phyloP scores from a whole-genome alignment of 1,284 basidiomycete genomes.

The Sanghuangporus weigelae region DNA sequence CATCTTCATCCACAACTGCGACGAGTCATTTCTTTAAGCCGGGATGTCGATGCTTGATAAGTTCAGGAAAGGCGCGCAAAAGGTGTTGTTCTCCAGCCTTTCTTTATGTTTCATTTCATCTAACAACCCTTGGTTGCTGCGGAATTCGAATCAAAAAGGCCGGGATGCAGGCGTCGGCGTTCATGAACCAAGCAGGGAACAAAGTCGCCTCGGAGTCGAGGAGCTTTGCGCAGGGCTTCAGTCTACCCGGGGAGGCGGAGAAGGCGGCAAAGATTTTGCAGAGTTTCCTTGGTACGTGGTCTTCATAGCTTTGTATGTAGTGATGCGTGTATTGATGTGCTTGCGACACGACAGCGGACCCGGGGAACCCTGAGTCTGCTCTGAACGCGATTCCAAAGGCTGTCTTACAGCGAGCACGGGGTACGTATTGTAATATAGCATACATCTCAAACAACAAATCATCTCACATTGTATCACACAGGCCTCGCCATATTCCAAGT shows the following conservation, averaged over 20 bases:
- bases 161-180: constrained; percentile 70
- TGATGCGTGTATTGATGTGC: background rate
- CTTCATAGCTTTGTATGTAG: background rate
- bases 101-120: background rate
- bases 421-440: constrained; percentile 35
- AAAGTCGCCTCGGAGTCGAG: constrained; percentile 67
- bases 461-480: constrained; percentile 26
- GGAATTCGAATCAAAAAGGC: constrained; percentile 33
- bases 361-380: constrained; percentile 82
- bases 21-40: background rate
- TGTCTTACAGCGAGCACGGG: constrained; percentile 85
- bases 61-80: constrained; percentile 74
- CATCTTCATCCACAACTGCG: background rate
- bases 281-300: constrained; percentile 78
- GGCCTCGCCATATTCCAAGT: constrained; percentile 96
- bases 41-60: constrained; percentile 70
- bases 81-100: constrained; percentile 25
- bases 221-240: constrained; percentile 79
- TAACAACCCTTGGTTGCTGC: background rate
- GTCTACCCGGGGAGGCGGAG: constrained; percentile 81
- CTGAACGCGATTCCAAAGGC: constrained; percentile 95
- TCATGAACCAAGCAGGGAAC: constrained; percentile 58
- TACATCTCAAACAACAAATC: background rate
- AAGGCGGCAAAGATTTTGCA: constrained; percentile 90
- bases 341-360: constrained; percentile 61